Conservation (phyloP, 2,329 filamentous ascomycete genomes). For the Colletotrichum horii region DNA sequence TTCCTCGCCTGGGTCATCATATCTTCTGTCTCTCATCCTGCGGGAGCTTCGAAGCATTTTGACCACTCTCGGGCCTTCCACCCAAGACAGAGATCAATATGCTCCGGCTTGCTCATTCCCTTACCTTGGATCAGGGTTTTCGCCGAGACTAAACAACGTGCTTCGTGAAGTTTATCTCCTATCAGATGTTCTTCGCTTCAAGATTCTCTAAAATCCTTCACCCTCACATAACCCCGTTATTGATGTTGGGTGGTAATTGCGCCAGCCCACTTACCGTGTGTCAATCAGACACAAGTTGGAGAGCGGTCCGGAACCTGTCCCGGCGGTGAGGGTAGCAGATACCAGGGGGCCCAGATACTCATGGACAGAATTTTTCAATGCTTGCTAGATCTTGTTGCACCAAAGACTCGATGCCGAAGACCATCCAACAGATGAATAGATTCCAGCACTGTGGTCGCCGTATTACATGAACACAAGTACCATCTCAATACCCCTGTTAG, state of each 20-base stretch:
- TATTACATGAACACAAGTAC: background rate
- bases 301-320: background rate
- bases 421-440: background rate
- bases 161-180: background rate
- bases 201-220: background rate
- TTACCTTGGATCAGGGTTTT: background rate
- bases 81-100: background rate
- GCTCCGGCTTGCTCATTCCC: background rate
- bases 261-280: background rate
- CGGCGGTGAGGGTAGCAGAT: background rate
- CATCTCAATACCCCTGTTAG: background rate
- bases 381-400: background rate
- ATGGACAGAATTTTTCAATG: background rate
- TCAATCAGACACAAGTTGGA: background rate
- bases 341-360: background rate
- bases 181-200: background rate
- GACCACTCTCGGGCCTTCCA: background rate
- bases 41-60: no score
- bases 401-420: background rate
- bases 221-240: background rate
- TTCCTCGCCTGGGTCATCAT: background rate
- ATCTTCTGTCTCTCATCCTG: background rate
- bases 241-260: background rate
- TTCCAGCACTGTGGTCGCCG: background rate
- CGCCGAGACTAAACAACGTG: background rate